These are phyloP conservation scores for Pyrenula massariospora DNA, from an alignment of 495 filamentous ascomycete genomes.

Conservation along the genomic window DNA sequence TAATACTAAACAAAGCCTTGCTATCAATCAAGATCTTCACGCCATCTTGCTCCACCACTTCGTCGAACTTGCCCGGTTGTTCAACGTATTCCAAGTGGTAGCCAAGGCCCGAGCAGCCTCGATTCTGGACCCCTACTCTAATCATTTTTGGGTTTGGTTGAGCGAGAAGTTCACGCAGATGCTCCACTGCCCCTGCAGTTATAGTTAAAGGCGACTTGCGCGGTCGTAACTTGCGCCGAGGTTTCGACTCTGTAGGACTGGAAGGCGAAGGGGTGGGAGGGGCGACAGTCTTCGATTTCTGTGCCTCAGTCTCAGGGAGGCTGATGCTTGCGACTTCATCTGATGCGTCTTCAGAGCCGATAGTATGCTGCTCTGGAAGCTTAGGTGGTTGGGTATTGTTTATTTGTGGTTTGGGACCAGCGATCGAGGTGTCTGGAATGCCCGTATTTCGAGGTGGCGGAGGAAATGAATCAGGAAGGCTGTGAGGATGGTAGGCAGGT, in stretches of 20 bases:
- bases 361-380: constrained; percentile 15
- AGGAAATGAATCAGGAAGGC: constrained; percentile 49
- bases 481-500: constrained; percentile 66
- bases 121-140: constrained; percentile 85
- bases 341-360: background rate
- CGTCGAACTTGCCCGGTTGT: constrained; percentile 75
- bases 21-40: constrained; percentile 93
- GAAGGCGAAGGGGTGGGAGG: constrained; percentile 21
- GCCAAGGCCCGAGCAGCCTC: constrained; percentile 91
- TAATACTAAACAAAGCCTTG: constrained; percentile 94
- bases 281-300: constrained; percentile 37
- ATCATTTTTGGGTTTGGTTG: constrained; percentile 85
- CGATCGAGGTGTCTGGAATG: constrained; percentile 58
- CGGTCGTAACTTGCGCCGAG: constrained; percentile 58
- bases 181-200: constrained; percentile 62
- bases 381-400: constrained; percentile 41
- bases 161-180: constrained; percentile 60
- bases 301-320: constrained; percentile 52
- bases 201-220: constrained; percentile 88
- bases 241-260: constrained; percentile 24
- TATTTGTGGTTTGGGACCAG: constrained; percentile 37
- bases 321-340: constrained; percentile 11
- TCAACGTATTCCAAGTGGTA: constrained; percentile 96
- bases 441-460: constrained; percentile 55
- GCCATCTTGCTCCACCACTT: constrained; percentile 88